Evolutionary conservation across 176 grass and related monocot genomes (phyloP).

Genomic region (Musa itinerans): DNA sequence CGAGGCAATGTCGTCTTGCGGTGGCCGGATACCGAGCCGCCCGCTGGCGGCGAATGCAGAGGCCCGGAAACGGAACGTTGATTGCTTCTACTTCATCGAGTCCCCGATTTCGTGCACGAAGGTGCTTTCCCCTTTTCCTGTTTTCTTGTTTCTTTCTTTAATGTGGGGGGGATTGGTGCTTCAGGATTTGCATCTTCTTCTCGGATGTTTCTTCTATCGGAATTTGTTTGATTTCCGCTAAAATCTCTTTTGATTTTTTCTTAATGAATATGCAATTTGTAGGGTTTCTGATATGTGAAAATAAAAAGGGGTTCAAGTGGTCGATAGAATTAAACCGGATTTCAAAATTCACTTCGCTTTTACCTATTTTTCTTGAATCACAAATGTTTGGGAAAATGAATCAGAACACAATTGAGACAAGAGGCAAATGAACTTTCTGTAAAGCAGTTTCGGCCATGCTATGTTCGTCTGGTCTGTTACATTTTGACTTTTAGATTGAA

Average conservation of each 20-base stretch:
- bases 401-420: too few relatives aligned
- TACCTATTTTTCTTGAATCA: too few relatives aligned
- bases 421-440: too few relatives aligned
- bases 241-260: neutral
- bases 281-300: neutral
- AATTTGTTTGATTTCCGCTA: too few relatives aligned
- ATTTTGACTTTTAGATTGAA: too few relatives aligned
- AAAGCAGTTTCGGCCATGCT: too few relatives aligned
- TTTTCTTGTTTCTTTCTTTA: neutral
- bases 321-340: too few relatives aligned
- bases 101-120: slow-evolving; percentile 73
- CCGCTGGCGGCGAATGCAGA: slow-evolving; percentile 34
- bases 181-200: neutral
- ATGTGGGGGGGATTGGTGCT: neutral
- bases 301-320: too few relatives aligned
- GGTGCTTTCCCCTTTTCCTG: slow-evolving; percentile 3
- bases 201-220: neutral
- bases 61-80: slow-evolving; percentile 32
- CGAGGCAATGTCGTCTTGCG: neutral
- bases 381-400: too few relatives aligned
- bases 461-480: too few relatives aligned
- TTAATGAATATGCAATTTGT: neutral
- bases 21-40: neutral
- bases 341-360: too few relatives aligned
- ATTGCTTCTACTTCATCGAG: slow-evolving; percentile 68